Base-by-base conservation (phyloP, 768 basidiomycete genomes). In the Lactarius evosmus region DNA sequence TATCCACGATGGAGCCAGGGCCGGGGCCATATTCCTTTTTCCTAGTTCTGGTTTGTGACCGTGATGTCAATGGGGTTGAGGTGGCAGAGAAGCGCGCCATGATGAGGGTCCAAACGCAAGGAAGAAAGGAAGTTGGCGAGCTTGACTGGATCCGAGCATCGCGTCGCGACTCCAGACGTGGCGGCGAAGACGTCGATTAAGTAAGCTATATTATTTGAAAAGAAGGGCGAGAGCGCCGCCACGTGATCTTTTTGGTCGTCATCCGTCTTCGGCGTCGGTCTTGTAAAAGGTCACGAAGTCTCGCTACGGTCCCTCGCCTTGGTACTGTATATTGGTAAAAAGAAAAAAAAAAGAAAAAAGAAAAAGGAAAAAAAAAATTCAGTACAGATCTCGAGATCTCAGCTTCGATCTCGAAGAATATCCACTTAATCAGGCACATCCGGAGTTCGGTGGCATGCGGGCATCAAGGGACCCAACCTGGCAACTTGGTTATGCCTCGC, bases 1-100 rank as follows among this genome's bases (percentile, higher is more conserved):
- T 69, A 22, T 56, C 63, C 63, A 65, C 63, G 44, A 65, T 41
- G 30, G 63, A 60, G 44, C 63, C 63, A 56, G 63, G 58, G 55
- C 63, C 63, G 58, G 36, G 63, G 59, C 63, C 27, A 49, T 16
- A 41, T 34, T 29, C 27, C 53, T 17, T 29, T 60, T 65, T 60
- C 19, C 44, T 54, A n/a, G 34, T 38, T 33, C 46, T 38, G 63
- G 63, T 29, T 32, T 46, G 63, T 54, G 54, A 65, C 53, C 36
- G 63, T 60, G 63, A 34, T 56, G 46, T 40, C 17, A 53, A 63
- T 53, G 63, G 63, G 63, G 63, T 60, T 65, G 63, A 60, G 63
- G 63, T 65, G 59, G 63, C 63, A 60, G 58, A 60, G 63, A 65
- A 60, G 59, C 59, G 63, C 46, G 54, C 63, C 63, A 65, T 65